Conservation (phyloP, 106 monocot genomes). For the Allium cepa region DNA sequence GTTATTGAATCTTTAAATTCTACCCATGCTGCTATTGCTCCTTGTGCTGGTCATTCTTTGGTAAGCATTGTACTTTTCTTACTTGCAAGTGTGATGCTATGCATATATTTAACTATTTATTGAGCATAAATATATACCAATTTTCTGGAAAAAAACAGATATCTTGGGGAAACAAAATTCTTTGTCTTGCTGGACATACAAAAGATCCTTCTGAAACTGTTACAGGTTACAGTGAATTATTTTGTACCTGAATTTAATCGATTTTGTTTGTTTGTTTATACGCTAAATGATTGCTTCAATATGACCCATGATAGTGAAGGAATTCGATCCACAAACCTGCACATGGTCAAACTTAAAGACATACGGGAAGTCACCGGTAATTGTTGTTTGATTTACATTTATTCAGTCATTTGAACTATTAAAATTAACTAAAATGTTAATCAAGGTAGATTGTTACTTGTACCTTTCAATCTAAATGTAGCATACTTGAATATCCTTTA, state of each 20-base stretch:
- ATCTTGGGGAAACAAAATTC: constrained; percentile 74
- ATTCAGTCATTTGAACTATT: neutral
- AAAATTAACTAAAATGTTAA: neutral
- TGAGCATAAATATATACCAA: too few species aligned
- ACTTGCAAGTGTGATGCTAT: neutral
- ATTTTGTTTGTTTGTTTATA: constrained; percentile 10
- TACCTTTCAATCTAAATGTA: too few species aligned
- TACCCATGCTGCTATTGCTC: constrained; percentile 19
- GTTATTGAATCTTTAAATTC: constrained; percentile 30
- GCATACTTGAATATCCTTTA: too few species aligned
- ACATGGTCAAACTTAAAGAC: constrained; percentile 85
- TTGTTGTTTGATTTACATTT: neutral
- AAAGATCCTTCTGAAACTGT: constrained; percentile 92
- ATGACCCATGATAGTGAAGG: constrained; percentile 52
- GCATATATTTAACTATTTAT: too few species aligned
- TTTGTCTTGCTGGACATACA: constrained; percentile 92
- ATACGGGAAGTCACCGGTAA: constrained; percentile 95
- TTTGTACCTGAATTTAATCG: too few species aligned
- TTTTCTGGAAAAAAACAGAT: constrained; percentile 26
- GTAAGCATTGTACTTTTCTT: constrained; percentile 28
- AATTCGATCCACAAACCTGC: constrained; percentile 83
- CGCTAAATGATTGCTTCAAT: too few species aligned
- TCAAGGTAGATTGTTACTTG: neutral
- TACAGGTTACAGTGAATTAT: constrained; percentile 43
- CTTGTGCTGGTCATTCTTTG: constrained; percentile 96